Percentiles rank a stretch among this genome's conserved stretches.
These are phyloP conservation scores for Actinomortierella wolfii DNA, from an alignment of 371 early-diverging fungal genomes.

Conservation along the genomic window DNA sequence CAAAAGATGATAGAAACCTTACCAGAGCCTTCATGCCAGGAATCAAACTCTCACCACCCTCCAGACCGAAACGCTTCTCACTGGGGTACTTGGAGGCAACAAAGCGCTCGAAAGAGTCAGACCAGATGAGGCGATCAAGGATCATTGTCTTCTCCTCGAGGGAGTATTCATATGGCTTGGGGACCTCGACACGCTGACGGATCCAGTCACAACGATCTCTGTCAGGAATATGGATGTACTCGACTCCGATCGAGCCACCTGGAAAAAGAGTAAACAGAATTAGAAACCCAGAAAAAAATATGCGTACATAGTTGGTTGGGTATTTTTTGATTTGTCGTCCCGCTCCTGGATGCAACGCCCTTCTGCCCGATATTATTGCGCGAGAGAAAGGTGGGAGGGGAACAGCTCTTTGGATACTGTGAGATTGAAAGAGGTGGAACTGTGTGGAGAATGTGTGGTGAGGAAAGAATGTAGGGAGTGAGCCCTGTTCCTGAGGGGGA, in stretches of 20 bases:
- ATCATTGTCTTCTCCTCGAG: slow-evolving; percentile 89
- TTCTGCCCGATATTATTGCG: not conserved
- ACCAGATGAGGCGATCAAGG: slow-evolving; percentile 95
- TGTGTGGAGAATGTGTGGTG: no score
- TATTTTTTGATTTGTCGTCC: slow-evolving; percentile 66
- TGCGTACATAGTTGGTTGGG: not conserved
- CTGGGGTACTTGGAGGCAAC: slow-evolving; percentile 94
- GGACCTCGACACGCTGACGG: slow-evolving; percentile 88
- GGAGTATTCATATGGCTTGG: slow-evolving; percentile 82
- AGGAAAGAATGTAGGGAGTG: no score
- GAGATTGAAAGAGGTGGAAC: no score
- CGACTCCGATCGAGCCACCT: slow-evolving; percentile 92
- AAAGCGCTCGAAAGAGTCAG: slow-evolving; percentile 94
- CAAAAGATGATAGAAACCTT: slow-evolving; percentile 25
- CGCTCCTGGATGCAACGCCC: slow-evolving; percentile 79
- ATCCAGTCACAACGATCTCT: slow-evolving; percentile 97
- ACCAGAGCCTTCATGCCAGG: slow-evolving; percentile 97
- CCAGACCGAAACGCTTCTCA: slow-evolving; percentile 97
- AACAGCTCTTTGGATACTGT: no score
- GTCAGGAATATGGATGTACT: slow-evolving; percentile 97
- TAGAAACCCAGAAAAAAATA: slow-evolving; percentile 28
- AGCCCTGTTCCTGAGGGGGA: no score
- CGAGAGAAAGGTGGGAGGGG: no score
- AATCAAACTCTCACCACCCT: slow-evolving; percentile 96
- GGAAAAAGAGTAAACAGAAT: slow-evolving; percentile 4